Evolutionary conservation across 768 basidiomycete species (phyloP), one percentile per base, ranked within the genome.

Genomic region (Mycena galopus): DNA sequence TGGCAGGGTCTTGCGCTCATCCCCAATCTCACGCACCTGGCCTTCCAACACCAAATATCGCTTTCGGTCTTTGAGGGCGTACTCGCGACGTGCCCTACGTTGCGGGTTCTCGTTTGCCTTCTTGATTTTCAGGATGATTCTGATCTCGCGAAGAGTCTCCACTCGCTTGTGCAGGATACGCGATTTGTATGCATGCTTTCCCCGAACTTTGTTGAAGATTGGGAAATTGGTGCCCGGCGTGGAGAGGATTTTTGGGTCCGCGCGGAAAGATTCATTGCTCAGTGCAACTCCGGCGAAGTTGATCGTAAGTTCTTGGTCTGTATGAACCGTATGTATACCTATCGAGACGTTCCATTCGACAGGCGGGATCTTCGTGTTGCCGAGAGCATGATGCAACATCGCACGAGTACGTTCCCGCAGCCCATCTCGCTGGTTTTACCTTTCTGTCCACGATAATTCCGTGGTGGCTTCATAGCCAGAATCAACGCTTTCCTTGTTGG

Each of bases 21-120:
- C 16, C 55, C 65, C 17, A 30, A 58, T n/a, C 65, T 67, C 11
- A 67, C 65, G 8, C 65, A 67, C 35, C 56, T 67, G 14, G 56
- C 56, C 7, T 67, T 58, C n/a, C n/a, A n/a, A 21, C 39, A 37
- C 8, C 35, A 6, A 12, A 66, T 3, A 42, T 56, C 55, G 12
- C 55, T 67, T 32, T 21, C 39, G 8, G 25, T 67, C 21, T 58
- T 58, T 33, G 39, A 44, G 17, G 19, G 30, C 29, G 55, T 39
- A 5, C 65, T 67, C 11, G 16, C 29, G 12, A n/a, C 56, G 6
- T 67, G 65, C n/a, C 23, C 39, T 19, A n/a, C 6, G 44, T 33
- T 67, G 42, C 55, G 29, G 39, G 56, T 53, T 14, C 42, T 67
- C 7, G 42, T 67, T n/a, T 23, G 4, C 42, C 6, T 56, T 16